Percentiles rank a stretch among this genome's conserved stretches.
Conservation (phyloP, 176 grass and related monocot species). For the Stipa capillata region DNA sequence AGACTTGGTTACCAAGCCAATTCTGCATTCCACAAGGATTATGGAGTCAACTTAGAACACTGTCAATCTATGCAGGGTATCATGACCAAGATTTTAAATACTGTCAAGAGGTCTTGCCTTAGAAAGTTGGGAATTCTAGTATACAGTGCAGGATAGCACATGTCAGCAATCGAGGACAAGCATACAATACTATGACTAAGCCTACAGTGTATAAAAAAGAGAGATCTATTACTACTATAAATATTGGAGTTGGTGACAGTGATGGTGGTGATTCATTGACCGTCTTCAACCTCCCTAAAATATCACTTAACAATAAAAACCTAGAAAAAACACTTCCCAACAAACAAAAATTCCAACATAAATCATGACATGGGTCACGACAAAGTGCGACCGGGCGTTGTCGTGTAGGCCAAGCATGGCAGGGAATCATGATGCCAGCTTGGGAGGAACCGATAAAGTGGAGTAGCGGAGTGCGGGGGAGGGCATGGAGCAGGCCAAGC, state of each 20-base stretch:
- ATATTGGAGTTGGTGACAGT: not conserved
- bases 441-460: not conserved
- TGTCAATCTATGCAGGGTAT: slow-evolving; percentile 2
- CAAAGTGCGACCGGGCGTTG: not conserved
- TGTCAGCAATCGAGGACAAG: not conserved
- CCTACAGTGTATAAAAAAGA: not conserved
- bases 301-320: not conserved
- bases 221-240: not conserved
- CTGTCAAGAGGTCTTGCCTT: not conserved
- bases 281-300: not conserved
- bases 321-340: not conserved
- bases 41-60: not conserved
- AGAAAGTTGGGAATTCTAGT: slow-evolving; percentile 9
- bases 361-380: not conserved
- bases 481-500: not conserved
- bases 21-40: not conserved
- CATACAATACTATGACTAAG: not conserved
- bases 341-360: not conserved
- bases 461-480: too few relatives aligned
- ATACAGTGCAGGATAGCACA: slow-evolving; percentile 1
- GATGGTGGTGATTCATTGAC: not conserved
- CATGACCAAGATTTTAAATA: not conserved
- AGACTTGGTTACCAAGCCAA: not conserved
- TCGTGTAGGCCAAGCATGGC: not conserved
- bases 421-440: not conserved